Base-by-base conservation (phyloP, 1,284 basidiomycete genomes). In the Heterobasidion occidentale region DNA sequence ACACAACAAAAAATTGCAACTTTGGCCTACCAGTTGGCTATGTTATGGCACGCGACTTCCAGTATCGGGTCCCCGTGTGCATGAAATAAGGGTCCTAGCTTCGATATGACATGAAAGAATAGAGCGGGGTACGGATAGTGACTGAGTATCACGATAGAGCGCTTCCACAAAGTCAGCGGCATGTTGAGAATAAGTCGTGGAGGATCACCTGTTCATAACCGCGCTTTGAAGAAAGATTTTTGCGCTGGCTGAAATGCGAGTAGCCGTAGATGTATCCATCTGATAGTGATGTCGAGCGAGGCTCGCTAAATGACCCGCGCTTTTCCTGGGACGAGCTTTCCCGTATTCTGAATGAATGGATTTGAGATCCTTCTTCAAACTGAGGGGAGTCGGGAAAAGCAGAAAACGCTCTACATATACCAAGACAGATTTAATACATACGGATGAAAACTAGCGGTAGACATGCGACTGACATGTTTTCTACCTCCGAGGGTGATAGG, bases 331-430 rank as follows among this genome's bases (percentile, higher is more conserved):
- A 59, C 33, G 33, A 61, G 33, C 68, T 68, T 58, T 78, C 77
- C 55, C 84, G 79, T 55, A 90, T 77, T 49, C 86, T 79, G 68
- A 91, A 91, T 0, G 88, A 90, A 65, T 91, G 87, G 2, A 76
- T 77, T 65, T 86, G 80, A 1, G 81, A 81, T 9, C 89, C 83
- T 70, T 92, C 77, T 52, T 89, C 84, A 58, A 91, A 91, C 54
- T 91, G 84, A 0, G 85, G 74, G 0, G 92, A 94, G 65, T 98
- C 95, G 0, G 96, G 96, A 65, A 99, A 94, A 0, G 93, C 86
- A 0, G 92, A 94, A 72, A 98, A 98, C 6, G 94, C 93, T 56
- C 94, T 94, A 58, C 57, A 48, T 19, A 58, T 36, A 34, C 2
- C 58, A 38, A 54, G n/a, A 20, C 50, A 12, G 17, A 36, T 20